A percentile compares a stretch with the other conserved stretches of the same genome.
These are phyloP conservation scores for Pholiota microspora DNA, from an alignment of 768 basidiomycete species.

Conservation along the genomic window DNA sequence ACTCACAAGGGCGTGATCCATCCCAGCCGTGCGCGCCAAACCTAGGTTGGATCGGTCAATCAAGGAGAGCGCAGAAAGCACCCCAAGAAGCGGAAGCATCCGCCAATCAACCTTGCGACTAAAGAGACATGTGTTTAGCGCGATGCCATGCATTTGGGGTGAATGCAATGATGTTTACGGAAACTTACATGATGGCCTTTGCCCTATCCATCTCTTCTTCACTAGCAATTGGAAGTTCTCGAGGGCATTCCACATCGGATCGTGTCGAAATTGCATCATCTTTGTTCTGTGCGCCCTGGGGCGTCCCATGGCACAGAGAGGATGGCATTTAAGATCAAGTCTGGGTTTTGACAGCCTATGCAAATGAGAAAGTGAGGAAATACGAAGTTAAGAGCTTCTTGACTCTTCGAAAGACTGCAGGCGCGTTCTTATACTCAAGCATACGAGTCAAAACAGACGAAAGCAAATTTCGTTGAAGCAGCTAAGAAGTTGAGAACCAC, in stretches of 20 bases:
- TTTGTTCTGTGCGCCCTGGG: background rate
- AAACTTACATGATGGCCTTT: background rate
- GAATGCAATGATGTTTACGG: too few relatives aligned
- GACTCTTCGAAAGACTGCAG: background rate
- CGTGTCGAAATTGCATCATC: background rate
- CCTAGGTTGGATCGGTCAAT: constrained; percentile 38
- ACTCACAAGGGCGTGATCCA: constrained; percentile 32
- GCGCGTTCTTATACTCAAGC: background rate
- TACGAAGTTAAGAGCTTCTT: background rate
- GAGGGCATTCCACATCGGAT: background rate
- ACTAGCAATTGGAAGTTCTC: background rate
- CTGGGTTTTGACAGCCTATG: background rate
- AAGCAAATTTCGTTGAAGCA: background rate
- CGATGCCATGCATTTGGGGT: too few relatives aligned
- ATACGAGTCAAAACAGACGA: background rate
- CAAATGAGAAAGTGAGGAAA: background rate
- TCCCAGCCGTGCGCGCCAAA: constrained; percentile 33
- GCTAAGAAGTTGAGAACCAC: background rate
- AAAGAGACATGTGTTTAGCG: too few relatives aligned
- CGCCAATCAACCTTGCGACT: constrained; percentile 33
- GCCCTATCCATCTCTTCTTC: background rate
- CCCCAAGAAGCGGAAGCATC: constrained; percentile 31
- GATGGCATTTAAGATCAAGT: background rate
- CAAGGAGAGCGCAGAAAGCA: constrained; percentile 34
- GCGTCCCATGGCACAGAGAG: background rate